Conservation (phyloP, 768 basidiomycete species). For the Leccinum subgranulosum region DNA sequence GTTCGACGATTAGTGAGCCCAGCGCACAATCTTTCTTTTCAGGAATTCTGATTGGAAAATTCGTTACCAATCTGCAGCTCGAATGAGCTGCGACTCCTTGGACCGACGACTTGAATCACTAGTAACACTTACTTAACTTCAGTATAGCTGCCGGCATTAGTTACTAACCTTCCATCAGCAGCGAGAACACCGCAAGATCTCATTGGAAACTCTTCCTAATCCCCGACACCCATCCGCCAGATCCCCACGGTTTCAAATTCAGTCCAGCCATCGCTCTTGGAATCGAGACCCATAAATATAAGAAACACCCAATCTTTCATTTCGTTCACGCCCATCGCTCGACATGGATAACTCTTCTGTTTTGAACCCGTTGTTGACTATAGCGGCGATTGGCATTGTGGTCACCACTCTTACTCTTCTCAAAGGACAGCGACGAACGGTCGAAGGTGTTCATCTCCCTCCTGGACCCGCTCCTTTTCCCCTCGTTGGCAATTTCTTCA, state of each 20-base stretch:
- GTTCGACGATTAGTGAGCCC: background rate
- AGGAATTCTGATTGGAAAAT: background rate
- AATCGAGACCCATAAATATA: background rate
- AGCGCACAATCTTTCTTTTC: background rate
- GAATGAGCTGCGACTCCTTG: background rate
- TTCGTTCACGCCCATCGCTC: background rate
- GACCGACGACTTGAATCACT: background rate
- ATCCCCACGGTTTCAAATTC: background rate
- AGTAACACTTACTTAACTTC: background rate
- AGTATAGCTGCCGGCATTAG: background rate
- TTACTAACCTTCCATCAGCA: background rate
- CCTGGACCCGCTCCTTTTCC: slow-evolving; percentile 19
- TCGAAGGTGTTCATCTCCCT: slow-evolving; percentile 5
- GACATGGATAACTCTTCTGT: background rate
- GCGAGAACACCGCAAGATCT: background rate
- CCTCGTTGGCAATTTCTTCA: slow-evolving; percentile 14
- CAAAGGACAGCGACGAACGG: background rate
- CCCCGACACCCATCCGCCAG: background rate
- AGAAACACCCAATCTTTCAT: background rate
- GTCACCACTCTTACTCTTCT: background rate
- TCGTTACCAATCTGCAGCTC: background rate
- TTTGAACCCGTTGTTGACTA: background rate
- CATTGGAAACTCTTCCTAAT: background rate
- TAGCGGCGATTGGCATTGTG: background rate
- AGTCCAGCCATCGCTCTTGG: background rate